Percentiles rank a stretch among this genome's conserved stretches.
Conservation (phyloP, 2,329 filamentous ascomycete species). For the Phaeosphaeriaceae sp. region DNA sequence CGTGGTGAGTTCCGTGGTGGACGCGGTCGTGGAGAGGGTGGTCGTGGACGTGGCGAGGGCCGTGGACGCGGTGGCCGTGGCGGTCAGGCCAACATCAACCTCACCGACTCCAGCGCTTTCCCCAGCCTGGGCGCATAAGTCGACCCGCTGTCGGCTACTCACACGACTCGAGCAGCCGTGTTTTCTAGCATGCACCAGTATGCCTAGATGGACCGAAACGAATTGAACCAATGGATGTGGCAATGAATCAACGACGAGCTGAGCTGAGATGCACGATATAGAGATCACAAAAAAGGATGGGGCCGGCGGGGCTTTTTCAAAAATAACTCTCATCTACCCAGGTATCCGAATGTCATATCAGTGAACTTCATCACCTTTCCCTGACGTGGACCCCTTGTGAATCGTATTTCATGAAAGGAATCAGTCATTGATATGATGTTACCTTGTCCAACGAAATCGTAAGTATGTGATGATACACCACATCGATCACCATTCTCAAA, state of each 20-base stretch:
- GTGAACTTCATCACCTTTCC: conserved; percentile 2
- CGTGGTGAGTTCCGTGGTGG: conserved; percentile 55
- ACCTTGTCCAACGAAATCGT: no score
- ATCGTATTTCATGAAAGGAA: no score
- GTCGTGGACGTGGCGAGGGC: conserved; percentile 51
- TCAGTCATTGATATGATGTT: no score
- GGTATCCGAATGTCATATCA: conserved; percentile 14
- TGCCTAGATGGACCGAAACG: conserved; percentile 2
- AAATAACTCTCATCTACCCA: conserved; percentile 24
- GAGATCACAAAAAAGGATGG: conserved; percentile 8
- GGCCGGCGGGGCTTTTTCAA: conserved; percentile 6
- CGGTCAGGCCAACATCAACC: conserved; percentile 54
- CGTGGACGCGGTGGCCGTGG: conserved; percentile 61
- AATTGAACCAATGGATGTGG: conserved; percentile 4
- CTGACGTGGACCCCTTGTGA: background rate
- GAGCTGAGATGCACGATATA: conserved; percentile 13
- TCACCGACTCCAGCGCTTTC: conserved; percentile 61
- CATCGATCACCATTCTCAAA: no score
- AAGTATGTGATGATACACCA: no score
- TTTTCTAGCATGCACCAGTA: background rate
- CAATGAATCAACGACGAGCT: conserved; percentile 6
- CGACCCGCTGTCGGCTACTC: conserved; percentile 27
- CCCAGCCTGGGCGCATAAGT: conserved; percentile 59
- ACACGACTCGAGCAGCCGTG: conserved; percentile 20
- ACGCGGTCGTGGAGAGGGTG: conserved; percentile 57